A percentile compares a stretch with the other conserved stretches of the same genome.
Conservation (phyloP, 2,329 filamentous ascomycete species). For the Ampelomyces quisqualis region DNA sequence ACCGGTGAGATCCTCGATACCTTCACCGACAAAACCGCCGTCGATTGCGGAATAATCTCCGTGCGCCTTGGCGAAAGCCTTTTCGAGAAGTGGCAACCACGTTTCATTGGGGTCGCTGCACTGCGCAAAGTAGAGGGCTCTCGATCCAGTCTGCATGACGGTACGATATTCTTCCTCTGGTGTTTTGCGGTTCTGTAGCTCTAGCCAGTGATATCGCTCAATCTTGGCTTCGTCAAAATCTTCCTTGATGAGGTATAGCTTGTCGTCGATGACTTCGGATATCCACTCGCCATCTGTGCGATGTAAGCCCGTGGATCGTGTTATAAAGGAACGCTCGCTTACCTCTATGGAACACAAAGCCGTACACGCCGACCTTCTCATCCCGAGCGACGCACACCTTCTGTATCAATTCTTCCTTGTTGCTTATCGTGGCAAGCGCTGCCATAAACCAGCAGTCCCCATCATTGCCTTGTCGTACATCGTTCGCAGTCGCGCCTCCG, state of each 20-base stretch:
- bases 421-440: conserved; percentile 73
- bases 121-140: conserved; percentile 76
- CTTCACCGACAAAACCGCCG: conserved; percentile 69
- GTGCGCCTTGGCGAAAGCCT: conserved; percentile 82
- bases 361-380: conserved; percentile 75
- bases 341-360: conserved; percentile 78
- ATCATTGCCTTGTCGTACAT: conserved; percentile 74
- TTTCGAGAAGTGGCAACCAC: conserved; percentile 78
- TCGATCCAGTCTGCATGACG: conserved; percentile 72
- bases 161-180: conserved; percentile 68
- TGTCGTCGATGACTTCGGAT: conserved; percentile 88
- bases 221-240: conserved; percentile 75
- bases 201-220: conserved; percentile 71
- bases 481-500: conserved; percentile 72
- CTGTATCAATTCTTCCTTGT: conserved; percentile 71
- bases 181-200: conserved; percentile 69
- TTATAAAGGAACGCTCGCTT: conserved; percentile 17
- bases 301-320: conserved; percentile 21
- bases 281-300: conserved; percentile 79
- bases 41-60: conserved; percentile 75
- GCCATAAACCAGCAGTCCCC: conserved; percentile 89
- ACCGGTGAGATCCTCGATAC: conserved; percentile 62
- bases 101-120: conserved; percentile 76
- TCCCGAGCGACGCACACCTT: conserved; percentile 71
- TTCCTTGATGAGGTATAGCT: conserved; percentile 78